phyloP scores from a whole-genome alignment of 306 rosid genomes.

The Citrullus mucosospermus region DNA sequence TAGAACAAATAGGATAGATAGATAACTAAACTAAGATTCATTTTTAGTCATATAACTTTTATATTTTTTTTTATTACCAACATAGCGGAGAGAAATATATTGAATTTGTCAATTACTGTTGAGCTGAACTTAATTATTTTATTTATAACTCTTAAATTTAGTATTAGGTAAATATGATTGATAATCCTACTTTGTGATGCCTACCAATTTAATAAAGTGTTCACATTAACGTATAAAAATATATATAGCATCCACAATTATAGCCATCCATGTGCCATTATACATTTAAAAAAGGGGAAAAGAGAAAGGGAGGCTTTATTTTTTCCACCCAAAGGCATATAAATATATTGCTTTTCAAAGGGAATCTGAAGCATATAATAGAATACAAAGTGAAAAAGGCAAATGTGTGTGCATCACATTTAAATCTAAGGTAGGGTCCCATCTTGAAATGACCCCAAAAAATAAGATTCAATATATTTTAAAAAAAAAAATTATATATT shows the following conservation, averaged over 20 bases:
- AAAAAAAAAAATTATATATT: not conserved
- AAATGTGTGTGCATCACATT: constrained; percentile 1
- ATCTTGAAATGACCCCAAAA: not conserved
- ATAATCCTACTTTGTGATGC: not conserved
- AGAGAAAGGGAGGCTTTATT: not conserved
- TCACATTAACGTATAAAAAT: not conserved
- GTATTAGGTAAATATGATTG: too few species aligned
- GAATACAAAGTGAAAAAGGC: not conserved
- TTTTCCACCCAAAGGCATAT: not conserved
- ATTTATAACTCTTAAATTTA: too few species aligned
- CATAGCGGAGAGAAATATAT: too few species aligned
- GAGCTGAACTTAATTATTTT: too few species aligned
- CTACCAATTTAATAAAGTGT: not conserved
- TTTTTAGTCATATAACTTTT: too few species aligned
- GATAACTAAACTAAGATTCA: too few species aligned
- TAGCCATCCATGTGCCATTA: constrained; percentile 1
- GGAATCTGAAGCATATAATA: constrained; percentile 5
- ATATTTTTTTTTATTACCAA: too few species aligned
- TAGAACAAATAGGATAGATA: too few species aligned
- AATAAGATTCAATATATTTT: not conserved
- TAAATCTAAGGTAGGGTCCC: constrained; percentile 1
- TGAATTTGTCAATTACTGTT: too few species aligned
- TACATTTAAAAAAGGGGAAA: not conserved
- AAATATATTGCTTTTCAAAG: not conserved
- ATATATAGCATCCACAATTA: not conserved